Conservation (phyloP, 441 rosid species). For the Populus hybrid region DNA sequence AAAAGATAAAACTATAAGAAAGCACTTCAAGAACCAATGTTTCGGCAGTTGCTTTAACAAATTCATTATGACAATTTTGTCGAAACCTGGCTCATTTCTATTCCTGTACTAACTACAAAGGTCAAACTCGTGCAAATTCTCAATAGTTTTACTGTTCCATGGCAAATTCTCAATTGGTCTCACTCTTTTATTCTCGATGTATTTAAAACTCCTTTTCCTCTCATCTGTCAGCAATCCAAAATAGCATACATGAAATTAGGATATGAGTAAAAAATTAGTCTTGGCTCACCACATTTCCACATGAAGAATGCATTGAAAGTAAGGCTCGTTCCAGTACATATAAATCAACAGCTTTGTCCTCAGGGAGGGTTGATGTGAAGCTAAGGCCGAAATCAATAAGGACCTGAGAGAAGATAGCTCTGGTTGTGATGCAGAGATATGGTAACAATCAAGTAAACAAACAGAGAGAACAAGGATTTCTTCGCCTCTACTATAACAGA, state of each 20-base stretch:
- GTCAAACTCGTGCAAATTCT: not conserved
- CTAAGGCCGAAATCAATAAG: conserved; percentile 95
- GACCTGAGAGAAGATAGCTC: conserved; percentile 41
- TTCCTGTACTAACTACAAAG: not conserved
- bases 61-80: not conserved
- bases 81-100: not conserved
- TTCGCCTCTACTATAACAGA: not conserved
- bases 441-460: not conserved
- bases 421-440: conserved; percentile 11
- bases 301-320: conserved; percentile 89
- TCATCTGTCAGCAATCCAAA: not conserved
- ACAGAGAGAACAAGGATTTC: not conserved
- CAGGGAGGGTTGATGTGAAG: conserved; percentile 85
- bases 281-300: conserved; percentile 85
- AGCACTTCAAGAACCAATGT: not conserved
- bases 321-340: conserved; percentile 94
- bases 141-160: not conserved
- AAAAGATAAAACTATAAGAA: not conserved
- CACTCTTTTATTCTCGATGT: no score
- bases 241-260: not conserved
- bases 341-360: conserved; percentile 92
- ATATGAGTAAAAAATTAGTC: not conserved
- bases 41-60: not conserved
- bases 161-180: not conserved
- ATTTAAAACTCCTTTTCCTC: not conserved